These are phyloP conservation scores for Fusarium gaditjirri DNA, from an alignment of 2,329 filamentous ascomycete species.

Conservation along the genomic window DNA sequence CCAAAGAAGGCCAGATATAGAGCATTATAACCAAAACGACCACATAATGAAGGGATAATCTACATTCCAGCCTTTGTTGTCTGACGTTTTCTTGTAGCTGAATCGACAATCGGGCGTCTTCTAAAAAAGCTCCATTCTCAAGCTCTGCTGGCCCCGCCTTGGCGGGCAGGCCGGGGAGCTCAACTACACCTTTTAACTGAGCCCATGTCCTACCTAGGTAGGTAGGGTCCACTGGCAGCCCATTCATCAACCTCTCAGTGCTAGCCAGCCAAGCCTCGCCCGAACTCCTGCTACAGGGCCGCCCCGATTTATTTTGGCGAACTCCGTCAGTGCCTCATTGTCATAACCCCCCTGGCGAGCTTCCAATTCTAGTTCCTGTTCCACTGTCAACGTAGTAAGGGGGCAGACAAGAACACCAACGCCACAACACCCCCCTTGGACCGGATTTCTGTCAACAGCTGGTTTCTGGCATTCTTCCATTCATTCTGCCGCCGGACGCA, in stretches of 20 bases:
- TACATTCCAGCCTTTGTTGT: slow-evolving; percentile 31
- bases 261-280: slow-evolving; percentile 14
- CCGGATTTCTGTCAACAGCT: slow-evolving; percentile 39
- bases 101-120: slow-evolving; percentile 16
- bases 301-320: slow-evolving; percentile 37
- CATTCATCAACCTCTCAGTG: not conserved
- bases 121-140: slow-evolving; percentile 31
- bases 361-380: slow-evolving; percentile 33
- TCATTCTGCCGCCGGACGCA: slow-evolving; percentile 36
- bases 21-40: slow-evolving; percentile 19
- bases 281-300: slow-evolving; percentile 10
- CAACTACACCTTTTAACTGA: slow-evolving; percentile 15
- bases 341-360: slow-evolving; percentile 32
- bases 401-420: slow-evolving; percentile 39
- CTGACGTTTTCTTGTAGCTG: slow-evolving; percentile 27
- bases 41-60: slow-evolving; percentile 21
- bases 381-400: slow-evolving; percentile 35
- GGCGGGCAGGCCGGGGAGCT: slow-evolving; percentile 3
- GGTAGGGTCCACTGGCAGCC: not conserved
- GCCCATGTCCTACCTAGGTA: not conserved
- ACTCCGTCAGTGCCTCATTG: slow-evolving; percentile 30
- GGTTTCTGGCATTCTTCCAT: slow-evolving; percentile 42
- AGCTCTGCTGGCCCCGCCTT: slow-evolving; percentile 5
- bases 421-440: slow-evolving; percentile 40
- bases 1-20: slow-evolving; percentile 16